Base-by-base conservation (phyloP, 2,329 filamentous ascomycete genomes). In the Sarocladium kiliense region DNA sequence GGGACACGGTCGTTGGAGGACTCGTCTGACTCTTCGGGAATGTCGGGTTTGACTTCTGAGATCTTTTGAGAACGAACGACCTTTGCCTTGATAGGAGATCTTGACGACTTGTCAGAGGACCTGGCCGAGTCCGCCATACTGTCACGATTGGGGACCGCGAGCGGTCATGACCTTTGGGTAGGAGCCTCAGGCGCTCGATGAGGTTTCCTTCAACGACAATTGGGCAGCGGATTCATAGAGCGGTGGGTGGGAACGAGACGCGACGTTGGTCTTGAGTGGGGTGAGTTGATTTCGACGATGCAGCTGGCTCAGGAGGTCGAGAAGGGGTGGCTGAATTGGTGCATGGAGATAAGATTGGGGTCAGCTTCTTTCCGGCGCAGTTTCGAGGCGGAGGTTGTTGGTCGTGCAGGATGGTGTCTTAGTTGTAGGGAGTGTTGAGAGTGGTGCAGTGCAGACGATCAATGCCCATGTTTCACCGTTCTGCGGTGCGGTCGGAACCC, bases 51-150 rank as follows among this genome's bases (percentile, higher is more conserved):
- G 37, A 53, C 58, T 37, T 56, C 59, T 61, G 58, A 62, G 60
- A 80, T 81, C 70, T 79, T 81, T 60, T 82, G 80, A 7, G 79
- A 77, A 57, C 79, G 77, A 51, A 80, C 64, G 47, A 75, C 73
- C 53, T 60, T 66, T 50, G 62, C 58, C 53, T 66, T 62, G 54
- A 63, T 56, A 58, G 71, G 67, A 58, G 73, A 72, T 59, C 66
- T 25, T 54, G 68, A 62, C 56, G 59, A 49, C 57, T 63, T 70
- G 60, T 64, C 64, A 58, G 63, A 61, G 56, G 67, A 61, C 58
- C 64, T 68, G 62, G 61, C 63, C 62, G 66, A 62, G 63, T 78
- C 76, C 71, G 74, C 68, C 76, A 78, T 78, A 62, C 4, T 54
- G 51, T 45, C n/a, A 30, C 27, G 47, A 51, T 36, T 10, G 30